Evolutionary conservation across 2,329 filamentous ascomycete genomes (phyloP).

Genomic region (Grosmannia serpens): DNA sequence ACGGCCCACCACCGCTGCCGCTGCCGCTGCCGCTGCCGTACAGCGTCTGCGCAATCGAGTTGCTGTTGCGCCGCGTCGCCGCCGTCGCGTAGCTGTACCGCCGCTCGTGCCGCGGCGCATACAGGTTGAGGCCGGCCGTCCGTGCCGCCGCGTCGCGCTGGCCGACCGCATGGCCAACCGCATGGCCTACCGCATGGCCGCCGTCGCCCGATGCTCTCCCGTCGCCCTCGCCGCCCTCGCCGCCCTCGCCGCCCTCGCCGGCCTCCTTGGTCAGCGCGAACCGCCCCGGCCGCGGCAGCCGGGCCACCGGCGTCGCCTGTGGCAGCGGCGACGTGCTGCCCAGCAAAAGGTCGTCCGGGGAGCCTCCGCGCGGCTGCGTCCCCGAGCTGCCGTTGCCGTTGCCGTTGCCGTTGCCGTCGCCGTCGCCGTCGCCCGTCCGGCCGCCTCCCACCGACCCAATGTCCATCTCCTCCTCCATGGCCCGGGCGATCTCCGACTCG

Average conservation of each 20-base stretch:
- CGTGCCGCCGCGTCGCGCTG: slow-evolving; percentile 1
- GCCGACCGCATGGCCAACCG: neutral
- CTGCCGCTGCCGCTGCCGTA: slow-evolving; percentile 26
- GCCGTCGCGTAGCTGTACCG: slow-evolving; percentile 41
- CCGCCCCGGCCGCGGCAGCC: slow-evolving; percentile 60
- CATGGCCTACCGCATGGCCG: no score
- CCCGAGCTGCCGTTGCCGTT: neutral
- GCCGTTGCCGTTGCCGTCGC: neutral
- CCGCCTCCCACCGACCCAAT: slow-evolving; percentile 50
- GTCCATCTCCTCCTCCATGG: slow-evolving; percentile 78
- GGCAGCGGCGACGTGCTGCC: slow-evolving; percentile 48
- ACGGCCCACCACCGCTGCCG: no score
- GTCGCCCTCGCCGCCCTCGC: neutral
- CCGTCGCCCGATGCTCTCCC: no score
- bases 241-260: slow-evolving; percentile 25
- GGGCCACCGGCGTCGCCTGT: neutral
- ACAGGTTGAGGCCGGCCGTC: slow-evolving; percentile 26
- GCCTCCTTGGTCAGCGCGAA: slow-evolving; percentile 51
- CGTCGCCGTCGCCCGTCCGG: no score
- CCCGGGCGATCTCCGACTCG: slow-evolving; percentile 17
- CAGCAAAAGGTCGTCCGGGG: slow-evolving; percentile 55
- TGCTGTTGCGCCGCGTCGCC: slow-evolving; percentile 34
- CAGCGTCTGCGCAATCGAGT: slow-evolving; percentile 40
- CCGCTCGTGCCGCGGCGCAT: slow-evolving; percentile 36
- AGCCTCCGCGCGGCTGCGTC: slow-evolving; percentile 18